Evolutionary conservation across 257 asterid genomes (phyloP).

Genomic region (Ilex asprella): DNA sequence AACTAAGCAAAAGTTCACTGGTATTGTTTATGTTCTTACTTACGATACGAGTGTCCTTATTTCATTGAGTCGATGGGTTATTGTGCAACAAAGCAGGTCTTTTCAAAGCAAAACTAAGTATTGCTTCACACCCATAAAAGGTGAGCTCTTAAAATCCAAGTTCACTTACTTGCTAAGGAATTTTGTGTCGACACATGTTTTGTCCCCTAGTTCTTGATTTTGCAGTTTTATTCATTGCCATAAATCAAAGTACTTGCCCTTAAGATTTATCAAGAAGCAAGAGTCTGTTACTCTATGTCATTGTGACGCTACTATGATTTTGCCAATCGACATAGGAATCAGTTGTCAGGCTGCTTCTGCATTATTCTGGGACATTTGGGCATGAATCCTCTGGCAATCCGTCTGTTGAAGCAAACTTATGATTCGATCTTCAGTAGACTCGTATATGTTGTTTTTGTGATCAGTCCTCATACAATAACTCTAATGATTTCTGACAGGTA

Average conservation of each 20-base stretch:
- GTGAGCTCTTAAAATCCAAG: not conserved
- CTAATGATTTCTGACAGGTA: constrained; percentile 33
- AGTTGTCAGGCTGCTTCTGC: not conserved
- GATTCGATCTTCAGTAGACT: not conserved
- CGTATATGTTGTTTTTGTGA: not conserved
- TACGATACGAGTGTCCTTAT: not conserved
- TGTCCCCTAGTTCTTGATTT: too few species aligned
- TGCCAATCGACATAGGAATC: not conserved
- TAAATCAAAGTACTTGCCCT: too few species aligned
- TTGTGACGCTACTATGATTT: not conserved
- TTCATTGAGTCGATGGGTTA: not conserved
- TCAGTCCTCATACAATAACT: not conserved
- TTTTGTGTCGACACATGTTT: too few species aligned
- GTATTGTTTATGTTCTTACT: too few species aligned
- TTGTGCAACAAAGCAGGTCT: not conserved
- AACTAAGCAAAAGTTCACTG: too few species aligned
- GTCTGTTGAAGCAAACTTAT: not conserved
- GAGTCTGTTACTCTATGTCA: too few species aligned
- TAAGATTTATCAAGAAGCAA: too few species aligned
- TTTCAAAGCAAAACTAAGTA: too few species aligned
- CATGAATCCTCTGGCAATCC: too few species aligned
- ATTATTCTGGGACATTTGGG: too few species aligned
- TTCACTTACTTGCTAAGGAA: too few species aligned
- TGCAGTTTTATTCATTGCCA: too few species aligned
- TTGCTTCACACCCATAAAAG: not conserved